Percentiles rank a stretch among this genome's conserved stretches.
phyloP scores from a whole-genome alignment of 352 stramenopile genomes.

The Pythium graminicola region DNA sequence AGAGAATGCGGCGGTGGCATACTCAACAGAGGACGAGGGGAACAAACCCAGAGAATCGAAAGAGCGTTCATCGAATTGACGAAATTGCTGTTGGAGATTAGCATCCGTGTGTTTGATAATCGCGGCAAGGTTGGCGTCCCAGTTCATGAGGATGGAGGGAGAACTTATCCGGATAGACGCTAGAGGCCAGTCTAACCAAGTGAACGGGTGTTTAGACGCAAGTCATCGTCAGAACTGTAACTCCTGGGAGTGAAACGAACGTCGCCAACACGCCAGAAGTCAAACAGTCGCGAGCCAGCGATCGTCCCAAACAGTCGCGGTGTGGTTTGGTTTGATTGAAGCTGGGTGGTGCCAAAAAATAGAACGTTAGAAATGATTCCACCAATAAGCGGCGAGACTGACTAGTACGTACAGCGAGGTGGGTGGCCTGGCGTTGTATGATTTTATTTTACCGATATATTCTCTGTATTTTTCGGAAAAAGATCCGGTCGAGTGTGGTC shows the following conservation, averaged over 20 bases:
- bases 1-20: neutral
- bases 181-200: too few relatives aligned
- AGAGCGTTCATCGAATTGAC: conserved; percentile 49
- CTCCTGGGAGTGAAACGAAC: too few relatives aligned
- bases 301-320: neutral
- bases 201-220: too few relatives aligned
- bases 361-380: conserved; percentile 11
- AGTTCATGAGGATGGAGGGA: conserved; percentile 36
- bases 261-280: too few relatives aligned
- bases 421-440: neutral
- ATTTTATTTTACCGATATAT: conserved; percentile 18
- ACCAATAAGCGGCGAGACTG: conserved; percentile 4
- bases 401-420: conserved; percentile 5
- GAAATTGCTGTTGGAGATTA: conserved; percentile 71
- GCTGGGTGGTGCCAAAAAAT: conserved; percentile 12
- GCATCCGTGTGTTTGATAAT: conserved; percentile 81
- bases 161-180: neutral
- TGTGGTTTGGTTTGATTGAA: conserved; percentile 8
- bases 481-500: conserved; percentile 4
- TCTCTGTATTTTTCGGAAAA: conserved; percentile 18
- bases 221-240: neutral
- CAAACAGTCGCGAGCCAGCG: neutral
- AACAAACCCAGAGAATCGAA: too few relatives aligned
- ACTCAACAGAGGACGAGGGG: too few relatives aligned
- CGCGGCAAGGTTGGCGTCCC: conserved; percentile 65